Percentiles rank a stretch among this genome's conserved stretches.
Conservation (phyloP, 2,329 filamentous ascomycete genomes). For the Penicillium sp. region DNA sequence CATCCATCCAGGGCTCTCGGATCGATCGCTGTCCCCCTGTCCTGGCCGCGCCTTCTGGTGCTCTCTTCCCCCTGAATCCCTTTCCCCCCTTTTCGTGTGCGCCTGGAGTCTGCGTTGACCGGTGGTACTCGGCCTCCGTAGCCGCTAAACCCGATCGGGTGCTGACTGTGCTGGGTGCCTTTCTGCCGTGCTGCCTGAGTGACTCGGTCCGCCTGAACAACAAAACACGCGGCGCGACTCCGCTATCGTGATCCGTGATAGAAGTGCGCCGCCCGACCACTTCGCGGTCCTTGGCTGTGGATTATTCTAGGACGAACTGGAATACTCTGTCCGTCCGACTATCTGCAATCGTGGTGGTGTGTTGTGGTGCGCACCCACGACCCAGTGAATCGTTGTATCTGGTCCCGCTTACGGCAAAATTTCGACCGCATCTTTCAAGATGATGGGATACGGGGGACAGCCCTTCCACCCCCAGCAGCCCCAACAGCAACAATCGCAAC, state of each 20-base stretch:
- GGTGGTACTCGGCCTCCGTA: slow-evolving; percentile 20
- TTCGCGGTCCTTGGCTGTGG: not conserved
- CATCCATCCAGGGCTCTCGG: slow-evolving; percentile 6
- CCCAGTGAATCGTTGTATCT: slow-evolving; percentile 6
- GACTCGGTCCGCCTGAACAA: slow-evolving; percentile 18
- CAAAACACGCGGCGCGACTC: slow-evolving; percentile 27
- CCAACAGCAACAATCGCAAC: slow-evolving; percentile 19
- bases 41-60: slow-evolving; percentile 2
- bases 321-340: not conserved
- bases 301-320: not conserved
- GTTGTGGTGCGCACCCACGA: slow-evolving; percentile 12
- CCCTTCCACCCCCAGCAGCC: slow-evolving; percentile 26
- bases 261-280: slow-evolving; percentile 1
- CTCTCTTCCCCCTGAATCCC: slow-evolving; percentile 18
- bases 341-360: slow-evolving; percentile 8
- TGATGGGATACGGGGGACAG: slow-evolving; percentile 35
- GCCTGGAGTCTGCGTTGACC: slow-evolving; percentile 22
- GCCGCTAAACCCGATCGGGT: slow-evolving; percentile 20
- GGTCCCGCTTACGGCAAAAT: slow-evolving; percentile 15
- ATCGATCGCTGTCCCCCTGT: not conserved
- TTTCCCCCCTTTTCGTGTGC: slow-evolving; percentile 13
- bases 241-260: slow-evolving; percentile 2
- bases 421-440: slow-evolving; percentile 19
- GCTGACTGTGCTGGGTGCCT: not conserved
- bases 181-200: slow-evolving; percentile 10